Base-by-base conservation (phyloP, 257 asterid species). In the Solanum chaucha region DNA sequence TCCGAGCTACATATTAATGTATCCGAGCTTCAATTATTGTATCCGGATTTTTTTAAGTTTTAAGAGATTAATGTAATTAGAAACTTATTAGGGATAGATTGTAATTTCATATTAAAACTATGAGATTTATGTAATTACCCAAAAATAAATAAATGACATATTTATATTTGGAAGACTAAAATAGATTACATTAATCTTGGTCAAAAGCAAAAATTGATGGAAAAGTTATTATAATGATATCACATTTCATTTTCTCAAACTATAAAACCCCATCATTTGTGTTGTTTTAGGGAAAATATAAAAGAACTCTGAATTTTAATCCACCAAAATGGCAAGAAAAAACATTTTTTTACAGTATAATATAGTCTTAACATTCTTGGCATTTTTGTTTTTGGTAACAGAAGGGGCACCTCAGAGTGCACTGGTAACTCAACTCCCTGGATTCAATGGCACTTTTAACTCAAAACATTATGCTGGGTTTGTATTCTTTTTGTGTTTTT, bases 391-490 rank as follows among this genome's bases (percentile, higher is more conserved):
- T 73, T 86, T 64, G 12, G 82, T 88, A 34, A 85, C 86, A 72
- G 85, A 89, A 48, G 92, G 98, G 35, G 98, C 92, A 41, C 99
- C 98, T 28, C 94, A 92, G 84, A 88, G 35, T 67, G 93, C 98
- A 70, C 88, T 94, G 26, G 86, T 95, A 30, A 90, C 94, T 0
- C 85, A 88, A 55, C 32, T 97, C 41, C 98, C 99, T 88, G 99
- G 99, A 2, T 95, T 92, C 90, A 46, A 72, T 88, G 98, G 98
- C 86, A 90, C 84, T 87, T 81, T 97, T 13, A 93, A 96, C 85
- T 97, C 99, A 84, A 93, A 95, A 83, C 99, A 97, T 74, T 94
- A 97, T 89, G 90, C 98, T 14, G 99, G 99, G 98, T 96, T 41
- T 64, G 83, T 64, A 64, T 64, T 64, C 68, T 8, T 59, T 59